Evolutionary conservation across 305 asterid species (phyloP), one percentile per base, ranked within the genome.

Genomic region (Withania somnifera): DNA sequence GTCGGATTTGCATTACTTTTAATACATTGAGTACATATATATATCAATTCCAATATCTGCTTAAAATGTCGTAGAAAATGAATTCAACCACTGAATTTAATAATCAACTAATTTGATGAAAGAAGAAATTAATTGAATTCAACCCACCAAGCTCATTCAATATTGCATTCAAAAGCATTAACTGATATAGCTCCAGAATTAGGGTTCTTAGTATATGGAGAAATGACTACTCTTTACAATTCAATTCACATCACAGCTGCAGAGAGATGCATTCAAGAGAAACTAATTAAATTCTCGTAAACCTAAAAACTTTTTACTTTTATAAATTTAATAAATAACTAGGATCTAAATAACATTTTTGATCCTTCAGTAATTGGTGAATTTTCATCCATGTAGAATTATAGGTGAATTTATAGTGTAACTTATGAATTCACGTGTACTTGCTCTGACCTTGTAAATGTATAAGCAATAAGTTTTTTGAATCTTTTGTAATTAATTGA

Each of bases 131-230:
- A 15, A 79, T 79, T 79, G 82, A 79, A 79, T 61, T 79, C 77
- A 79, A 79, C 60, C 52, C 61, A 79, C 82, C 67, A 58, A n/a
- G 1, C 34, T 42, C 77, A 79, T 79, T 45, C 20, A 61, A 63
- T 63, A 30, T 63, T 57, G 50, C 76, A 79, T 79, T 68, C 32
- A 79, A 40, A 45, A 28, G 82, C 82, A 79, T 79, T 79, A 28
- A 79, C 28, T 79, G 11, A 24, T 73, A 47, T 73, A 73, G 79
- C 57, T 73, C 40, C 79, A 73, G 79, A 15, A 79, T 79, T 79
- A 79, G 60, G 32, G 32, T 34, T 79, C 60, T 79, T 79, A 79
- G 61, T 79, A 60, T 11, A 67, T 45, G 38, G 36, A 69, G 38
- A 69, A 69, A 45, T 24, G 22, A 71, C 78, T 45, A 71, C 20